These are phyloP conservation scores for Candida xyloterini DNA, from an alignment of 805 yeast species.

Conservation along the genomic window DNA sequence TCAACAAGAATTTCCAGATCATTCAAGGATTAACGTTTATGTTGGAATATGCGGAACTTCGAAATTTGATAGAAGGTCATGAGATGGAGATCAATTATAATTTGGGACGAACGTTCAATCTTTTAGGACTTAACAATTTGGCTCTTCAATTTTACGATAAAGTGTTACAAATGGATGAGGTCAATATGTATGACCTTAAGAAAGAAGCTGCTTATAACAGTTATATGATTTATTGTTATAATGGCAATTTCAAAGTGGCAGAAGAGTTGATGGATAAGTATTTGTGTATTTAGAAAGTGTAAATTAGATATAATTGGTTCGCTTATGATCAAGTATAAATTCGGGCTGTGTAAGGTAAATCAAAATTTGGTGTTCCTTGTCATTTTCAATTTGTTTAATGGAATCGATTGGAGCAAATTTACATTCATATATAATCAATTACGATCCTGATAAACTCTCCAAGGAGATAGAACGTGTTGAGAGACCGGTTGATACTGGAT, in stretches of 20 bases:
- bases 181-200: conserved; percentile 47
- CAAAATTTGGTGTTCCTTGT: too few relatives aligned
- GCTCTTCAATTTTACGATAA: conserved; percentile 74
- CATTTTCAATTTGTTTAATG: conserved; percentile 1
- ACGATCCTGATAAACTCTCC: conserved; percentile 13
- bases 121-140: conserved; percentile 69
- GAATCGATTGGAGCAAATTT: conserved; percentile 3
- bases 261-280: conserved; percentile 61
- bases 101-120: conserved; percentile 79
- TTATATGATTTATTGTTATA: conserved; percentile 66
- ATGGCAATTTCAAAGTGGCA: conserved; percentile 70
- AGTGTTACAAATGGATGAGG: conserved; percentile 56
- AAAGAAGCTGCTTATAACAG: conserved; percentile 86
- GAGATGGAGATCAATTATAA: conserved; percentile 79
- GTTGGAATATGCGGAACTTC: conserved; percentile 59
- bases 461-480: conserved; percentile 9
- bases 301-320: neutral
- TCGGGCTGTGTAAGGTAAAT: too few relatives aligned
- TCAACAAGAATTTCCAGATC: conserved; percentile 82
- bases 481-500: neutral
- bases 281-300: conserved; percentile 33
- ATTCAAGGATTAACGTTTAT: conserved; percentile 82
- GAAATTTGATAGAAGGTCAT: conserved; percentile 31
- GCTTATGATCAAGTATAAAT: too few relatives aligned
- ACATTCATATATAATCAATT: conserved; percentile 10